Evolutionary conservation across 495 filamentous ascomycete genomes (phyloP).

Genomic region (Lasiosphaeriaceae sp.): DNA sequence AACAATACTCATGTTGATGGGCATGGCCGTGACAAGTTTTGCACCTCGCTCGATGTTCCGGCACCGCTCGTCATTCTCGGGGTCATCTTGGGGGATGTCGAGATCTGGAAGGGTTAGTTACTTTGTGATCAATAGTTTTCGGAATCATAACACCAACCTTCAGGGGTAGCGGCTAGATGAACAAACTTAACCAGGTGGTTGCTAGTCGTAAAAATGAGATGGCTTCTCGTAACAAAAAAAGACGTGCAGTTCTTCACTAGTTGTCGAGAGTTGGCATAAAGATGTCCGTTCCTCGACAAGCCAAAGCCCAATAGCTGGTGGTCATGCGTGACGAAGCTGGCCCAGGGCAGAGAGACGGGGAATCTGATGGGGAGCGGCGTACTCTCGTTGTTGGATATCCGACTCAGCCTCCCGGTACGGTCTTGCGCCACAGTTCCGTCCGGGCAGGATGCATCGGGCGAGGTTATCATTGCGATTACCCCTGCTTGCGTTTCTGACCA

Average conservation of each 20-base stretch:
- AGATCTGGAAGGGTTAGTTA: constrained; percentile 50
- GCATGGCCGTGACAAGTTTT: constrained; percentile 82
- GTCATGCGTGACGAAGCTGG: constrained; percentile 39
- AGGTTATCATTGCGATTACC: constrained; percentile 13
- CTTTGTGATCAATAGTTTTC: background rate
- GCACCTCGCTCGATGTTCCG: constrained; percentile 88
- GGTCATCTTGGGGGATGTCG: constrained; percentile 80
- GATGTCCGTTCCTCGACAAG: constrained; percentile 65
- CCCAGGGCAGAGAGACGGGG: constrained; percentile 50
- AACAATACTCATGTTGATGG: constrained; percentile 73
- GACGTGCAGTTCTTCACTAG: constrained; percentile 87
- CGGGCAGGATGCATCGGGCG: constrained; percentile 3
- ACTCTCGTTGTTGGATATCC: constrained; percentile 8
- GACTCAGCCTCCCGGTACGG: constrained; percentile 30
- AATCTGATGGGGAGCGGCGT: constrained; percentile 21
- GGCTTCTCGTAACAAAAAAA: constrained; percentile 73
- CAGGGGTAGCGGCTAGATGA: constrained; percentile 62
- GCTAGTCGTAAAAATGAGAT: constrained; percentile 87
- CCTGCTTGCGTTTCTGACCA: constrained; percentile 14
- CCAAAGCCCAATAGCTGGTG: constrained; percentile 50
- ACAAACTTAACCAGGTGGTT: constrained; percentile 92
- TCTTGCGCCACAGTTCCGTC: constrained; percentile 34
- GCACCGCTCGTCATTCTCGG: constrained; percentile 88
- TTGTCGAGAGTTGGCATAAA: constrained; percentile 72
- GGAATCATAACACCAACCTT: constrained; percentile 50